phyloP scores from a whole-genome alignment of 371 early-diverging fungal genomes.

The Mortierella sp. region DNA sequence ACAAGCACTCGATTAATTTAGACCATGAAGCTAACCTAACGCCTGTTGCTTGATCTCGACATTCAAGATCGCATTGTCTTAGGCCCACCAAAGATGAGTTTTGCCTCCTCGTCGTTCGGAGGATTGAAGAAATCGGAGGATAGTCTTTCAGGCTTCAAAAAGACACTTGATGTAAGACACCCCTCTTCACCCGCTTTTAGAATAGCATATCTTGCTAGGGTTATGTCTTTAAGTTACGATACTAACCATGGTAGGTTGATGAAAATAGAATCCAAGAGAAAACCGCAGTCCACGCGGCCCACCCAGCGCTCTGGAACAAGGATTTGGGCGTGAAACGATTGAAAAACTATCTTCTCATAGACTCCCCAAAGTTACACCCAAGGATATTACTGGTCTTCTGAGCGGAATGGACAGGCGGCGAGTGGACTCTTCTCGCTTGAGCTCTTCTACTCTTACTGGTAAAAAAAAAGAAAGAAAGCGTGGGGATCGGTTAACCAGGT shows the following conservation, averaged over 20 bases:
- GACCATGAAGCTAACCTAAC: background rate
- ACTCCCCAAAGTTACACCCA: conserved; percentile 51
- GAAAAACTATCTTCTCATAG: conserved; percentile 46
- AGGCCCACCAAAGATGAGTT: conserved; percentile 71
- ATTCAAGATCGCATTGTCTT: conserved; percentile 62
- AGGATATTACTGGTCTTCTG: conserved; percentile 49
- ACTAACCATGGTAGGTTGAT: background rate
- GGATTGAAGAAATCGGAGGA: conserved; percentile 67
- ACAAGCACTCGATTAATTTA: background rate
- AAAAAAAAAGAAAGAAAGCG: too few relatives aligned
- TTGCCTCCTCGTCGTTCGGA: conserved; percentile 66
- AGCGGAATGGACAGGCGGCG: conserved; percentile 54
- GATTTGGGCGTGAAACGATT: conserved; percentile 51
- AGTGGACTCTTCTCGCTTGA: conserved; percentile 23
- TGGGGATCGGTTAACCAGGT: background rate
- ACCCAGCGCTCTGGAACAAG: conserved; percentile 51
- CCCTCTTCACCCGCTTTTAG: background rate
- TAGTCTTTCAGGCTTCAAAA: conserved; percentile 38
- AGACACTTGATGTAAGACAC: conserved; percentile 31
- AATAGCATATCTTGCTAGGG: too few relatives aligned
- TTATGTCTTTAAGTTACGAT: background rate
- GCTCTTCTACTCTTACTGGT: conserved; percentile 13
- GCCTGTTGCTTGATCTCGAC: background rate
- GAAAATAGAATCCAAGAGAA: conserved; percentile 37
- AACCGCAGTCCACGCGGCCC: conserved; percentile 45